phyloP scores from a whole-genome alignment of 2,329 filamentous ascomycete genomes.

The Phialophora tarda region DNA sequence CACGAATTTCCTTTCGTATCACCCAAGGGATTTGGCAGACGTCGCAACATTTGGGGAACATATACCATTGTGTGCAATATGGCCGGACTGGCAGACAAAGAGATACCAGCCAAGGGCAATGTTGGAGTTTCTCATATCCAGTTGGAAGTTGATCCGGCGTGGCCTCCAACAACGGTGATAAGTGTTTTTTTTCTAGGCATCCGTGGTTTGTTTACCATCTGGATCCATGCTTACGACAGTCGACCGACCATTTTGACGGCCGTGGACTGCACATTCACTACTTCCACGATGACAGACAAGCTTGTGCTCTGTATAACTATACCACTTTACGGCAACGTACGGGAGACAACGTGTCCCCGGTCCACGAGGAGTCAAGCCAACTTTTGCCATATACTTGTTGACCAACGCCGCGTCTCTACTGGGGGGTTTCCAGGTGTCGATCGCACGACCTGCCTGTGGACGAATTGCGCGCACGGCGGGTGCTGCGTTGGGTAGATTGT shows the following conservation, averaged over 20 bases:
- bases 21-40: not conserved
- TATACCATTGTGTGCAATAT: slow-evolving; percentile 14
- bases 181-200: not conserved
- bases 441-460: not conserved
- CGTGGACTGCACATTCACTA: not conserved
- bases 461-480: not conserved
- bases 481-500: not conserved
- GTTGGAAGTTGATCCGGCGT: slow-evolving; percentile 3
- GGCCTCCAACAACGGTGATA: not conserved
- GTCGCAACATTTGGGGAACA: slow-evolving; percentile 6
- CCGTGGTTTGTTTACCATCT: not conserved
- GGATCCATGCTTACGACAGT: slow-evolving; percentile 7
- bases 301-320: slow-evolving; percentile 1
- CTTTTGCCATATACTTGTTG: not conserved
- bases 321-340: not conserved
- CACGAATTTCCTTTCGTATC: slow-evolving; percentile 15
- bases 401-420: not conserved
- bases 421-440: not conserved
- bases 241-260: not conserved
- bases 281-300: not conserved
- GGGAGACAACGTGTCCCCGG: not conserved
- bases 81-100: not conserved
- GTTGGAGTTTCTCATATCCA: slow-evolving; percentile 1
- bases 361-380: not conserved
- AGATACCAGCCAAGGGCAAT: slow-evolving; percentile 9